These are phyloP conservation scores for Rhododendron henanense DNA, from an alignment of 148 eudicot species.

Conservation along the genomic window DNA sequence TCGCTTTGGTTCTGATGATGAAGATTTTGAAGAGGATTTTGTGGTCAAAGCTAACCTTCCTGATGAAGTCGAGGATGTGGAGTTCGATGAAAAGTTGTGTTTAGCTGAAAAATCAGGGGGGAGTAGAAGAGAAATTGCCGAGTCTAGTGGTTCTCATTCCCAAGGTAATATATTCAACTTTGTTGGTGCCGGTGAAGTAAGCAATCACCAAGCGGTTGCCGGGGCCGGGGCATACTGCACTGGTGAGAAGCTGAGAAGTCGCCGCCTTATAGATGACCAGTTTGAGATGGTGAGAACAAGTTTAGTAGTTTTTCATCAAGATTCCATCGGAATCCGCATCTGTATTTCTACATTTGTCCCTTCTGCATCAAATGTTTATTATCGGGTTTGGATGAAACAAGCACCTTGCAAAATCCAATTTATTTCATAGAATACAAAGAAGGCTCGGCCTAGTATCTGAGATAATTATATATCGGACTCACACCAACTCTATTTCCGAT, in stretches of 20 bases:
- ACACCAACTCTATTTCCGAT: neutral
- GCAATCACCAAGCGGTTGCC: conserved; percentile 6
- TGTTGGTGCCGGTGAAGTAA: conserved; percentile 13
- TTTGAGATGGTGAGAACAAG: conserved; percentile 71
- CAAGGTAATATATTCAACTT: conserved; percentile 5
- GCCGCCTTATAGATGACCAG: conserved; percentile 70
- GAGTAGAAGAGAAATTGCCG: conserved; percentile 13
- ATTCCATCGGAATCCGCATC: neutral
- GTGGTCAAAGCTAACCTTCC: conserved; percentile 65
- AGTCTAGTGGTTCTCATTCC: conserved; percentile 15
- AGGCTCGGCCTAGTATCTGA: neutral
- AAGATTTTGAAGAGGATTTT: conserved; percentile 93
- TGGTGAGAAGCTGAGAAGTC: conserved; percentile 50
- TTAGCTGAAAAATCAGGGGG: conserved; percentile 21
- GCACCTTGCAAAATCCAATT: neutral
- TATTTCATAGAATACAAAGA: neutral
- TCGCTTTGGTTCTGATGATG: conserved; percentile 70
- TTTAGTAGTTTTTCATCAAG: neutral
- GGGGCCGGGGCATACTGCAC: conserved; percentile 2
- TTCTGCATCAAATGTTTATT: neutral
- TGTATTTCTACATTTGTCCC: neutral
- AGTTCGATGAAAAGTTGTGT: conserved; percentile 23
- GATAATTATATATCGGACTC: neutral
- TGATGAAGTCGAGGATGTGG: conserved; percentile 38
- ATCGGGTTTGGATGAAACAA: neutral